These are phyloP conservation scores for Carallia pectinifolia DNA, from an alignment of 345 rosid genomes.

Conservation along the genomic window DNA sequence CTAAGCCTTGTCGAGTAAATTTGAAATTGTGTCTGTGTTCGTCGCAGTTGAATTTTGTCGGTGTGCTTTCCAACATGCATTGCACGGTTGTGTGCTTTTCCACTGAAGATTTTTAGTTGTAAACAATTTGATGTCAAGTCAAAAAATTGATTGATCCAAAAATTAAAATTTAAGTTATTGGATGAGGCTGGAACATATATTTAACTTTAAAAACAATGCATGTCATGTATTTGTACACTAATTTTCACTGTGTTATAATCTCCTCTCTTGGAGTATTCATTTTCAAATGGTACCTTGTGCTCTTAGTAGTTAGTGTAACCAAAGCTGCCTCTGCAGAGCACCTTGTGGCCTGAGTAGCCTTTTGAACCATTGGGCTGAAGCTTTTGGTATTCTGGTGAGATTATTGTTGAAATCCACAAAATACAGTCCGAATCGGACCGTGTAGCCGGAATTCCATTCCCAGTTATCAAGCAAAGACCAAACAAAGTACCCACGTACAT, in stretches of 20 bases:
- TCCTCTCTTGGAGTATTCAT: background rate
- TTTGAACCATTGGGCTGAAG: conserved; percentile 76
- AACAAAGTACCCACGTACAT: conserved; percentile 67
- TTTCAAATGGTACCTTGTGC: conserved; percentile 2
- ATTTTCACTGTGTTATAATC: background rate
- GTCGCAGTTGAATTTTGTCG: too few relatives aligned
- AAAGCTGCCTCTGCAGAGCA: conserved; percentile 18
- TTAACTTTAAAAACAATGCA: background rate
- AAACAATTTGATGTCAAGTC: too few relatives aligned
- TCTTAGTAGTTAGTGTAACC: background rate
- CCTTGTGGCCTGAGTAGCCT: conserved; percentile 37
- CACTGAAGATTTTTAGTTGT: too few relatives aligned
- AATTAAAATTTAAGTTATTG: too few relatives aligned
- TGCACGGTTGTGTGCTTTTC: too few relatives aligned
- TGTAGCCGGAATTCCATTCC: conserved; percentile 96
- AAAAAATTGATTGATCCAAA: too few relatives aligned
- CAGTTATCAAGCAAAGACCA: conserved; percentile 95
- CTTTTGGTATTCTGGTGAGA: conserved; percentile 78
- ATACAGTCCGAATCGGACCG: conserved; percentile 84
- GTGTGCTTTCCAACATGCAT: too few relatives aligned
- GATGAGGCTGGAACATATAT: too few relatives aligned
- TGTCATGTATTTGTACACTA: background rate
- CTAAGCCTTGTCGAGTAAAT: too few relatives aligned
- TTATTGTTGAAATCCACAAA: conserved; percentile 73
- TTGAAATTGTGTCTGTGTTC: too few relatives aligned